These are phyloP conservation scores for Apiospora malaysiana DNA, from an alignment of 2,329 filamentous ascomycete genomes.

Conservation along the genomic window DNA sequence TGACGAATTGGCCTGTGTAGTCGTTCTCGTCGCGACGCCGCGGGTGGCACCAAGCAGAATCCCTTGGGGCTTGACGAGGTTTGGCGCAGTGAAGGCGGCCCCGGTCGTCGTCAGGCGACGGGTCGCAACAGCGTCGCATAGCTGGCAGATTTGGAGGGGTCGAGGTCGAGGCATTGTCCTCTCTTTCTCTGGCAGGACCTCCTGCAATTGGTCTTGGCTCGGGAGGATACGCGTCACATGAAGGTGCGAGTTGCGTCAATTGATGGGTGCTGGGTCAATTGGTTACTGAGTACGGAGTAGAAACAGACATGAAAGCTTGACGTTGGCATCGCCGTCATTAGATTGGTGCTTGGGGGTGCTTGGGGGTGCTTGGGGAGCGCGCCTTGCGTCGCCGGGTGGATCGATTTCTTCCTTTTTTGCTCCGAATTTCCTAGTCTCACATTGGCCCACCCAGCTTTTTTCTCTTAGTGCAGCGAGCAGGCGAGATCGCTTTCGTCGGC, in stretches of 20 bases:
- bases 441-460: neutral
- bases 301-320: conserved; percentile 6
- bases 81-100: conserved; percentile 39
- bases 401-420: neutral
- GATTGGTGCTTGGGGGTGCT: conserved; percentile 9
- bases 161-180: conserved; percentile 36
- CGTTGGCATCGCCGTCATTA: neutral
- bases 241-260: neutral
- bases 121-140: conserved; percentile 39
- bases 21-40: conserved; percentile 17
- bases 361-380: neutral
- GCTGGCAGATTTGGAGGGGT: conserved; percentile 34
- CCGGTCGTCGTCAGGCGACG: conserved; percentile 31
- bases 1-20: conserved; percentile 11
- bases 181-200: neutral
- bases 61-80: conserved; percentile 29
- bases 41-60: neutral
- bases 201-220: conserved; percentile 16
- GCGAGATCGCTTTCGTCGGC: neutral
- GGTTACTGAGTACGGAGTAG: neutral
- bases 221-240: conserved; percentile 20
- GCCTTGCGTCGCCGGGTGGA: neutral
- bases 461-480: neutral
- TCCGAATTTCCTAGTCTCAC: conserved; percentile 4
- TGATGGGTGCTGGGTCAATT: neutral